Evolutionary conservation across 257 asterid species (phyloP), one percentile per base, ranked within the genome.

Genomic region (Euphrasia confusa): DNA sequence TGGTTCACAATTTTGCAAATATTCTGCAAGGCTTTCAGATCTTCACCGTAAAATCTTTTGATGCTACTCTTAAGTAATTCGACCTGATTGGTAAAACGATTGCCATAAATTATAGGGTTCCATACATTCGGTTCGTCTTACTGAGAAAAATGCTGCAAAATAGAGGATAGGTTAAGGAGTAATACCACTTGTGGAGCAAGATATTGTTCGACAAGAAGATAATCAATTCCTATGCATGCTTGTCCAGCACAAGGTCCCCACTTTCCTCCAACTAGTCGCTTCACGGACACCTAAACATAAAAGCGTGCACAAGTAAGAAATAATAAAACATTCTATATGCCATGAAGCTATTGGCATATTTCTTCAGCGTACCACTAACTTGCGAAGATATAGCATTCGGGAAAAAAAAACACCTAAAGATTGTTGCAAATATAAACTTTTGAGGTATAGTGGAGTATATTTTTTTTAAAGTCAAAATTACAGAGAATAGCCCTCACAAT

Each of bases 181-280:
- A 57, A 50, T 89, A 92, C 99, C 97, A 87, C 71, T 55, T 59
- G 40, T 1, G 85, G 61, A 74, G 94, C 89, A 68, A 70, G 58
- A 56, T 74, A 74, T 53, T 76, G 72, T 64, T 83, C 82, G 61
- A 89, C 96, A 10, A 92, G 91, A 54, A 92, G 54, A 71, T 92
- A 92, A 76, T 92, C 97, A 17, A 87, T 68, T 68, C 86, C 97
- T 49, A 92, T 78, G 85, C 99, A 92, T 57, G 94, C 99, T 81
- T 92, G 99, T 71, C 99, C 99, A 15, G 88, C 89, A 70, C 99
- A 89, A 3, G 88, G 75, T 33, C 97, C 99, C 97, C 97, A 92
- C 74, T 92, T 92, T 24, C 85, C 96, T 30, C 87, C 90, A 21
- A 68, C 82, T 69, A 89, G 75, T 80, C 99, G 83, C 83, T 87